Conservation (phyloP, 2,329 filamentous ascomycete species). For the Alternaria triticimaculans region DNA sequence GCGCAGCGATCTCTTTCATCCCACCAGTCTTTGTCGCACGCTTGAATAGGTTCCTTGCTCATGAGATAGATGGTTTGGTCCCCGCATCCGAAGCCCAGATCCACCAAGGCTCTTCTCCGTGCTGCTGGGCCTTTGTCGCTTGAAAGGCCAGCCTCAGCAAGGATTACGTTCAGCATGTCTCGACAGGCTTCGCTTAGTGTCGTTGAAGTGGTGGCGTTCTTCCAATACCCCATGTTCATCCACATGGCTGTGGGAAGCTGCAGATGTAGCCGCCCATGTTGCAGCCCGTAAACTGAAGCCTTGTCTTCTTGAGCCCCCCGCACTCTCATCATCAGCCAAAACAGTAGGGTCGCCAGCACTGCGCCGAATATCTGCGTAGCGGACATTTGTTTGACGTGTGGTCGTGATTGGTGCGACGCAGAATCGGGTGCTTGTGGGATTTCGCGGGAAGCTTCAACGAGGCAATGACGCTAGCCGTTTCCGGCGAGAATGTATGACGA, state of each 20-base stretch:
- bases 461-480: neutral
- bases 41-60: slow-evolving; percentile 17
- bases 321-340: neutral
- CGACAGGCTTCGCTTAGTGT: slow-evolving; percentile 56
- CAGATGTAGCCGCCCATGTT: slow-evolving; percentile 64
- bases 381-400: neutral
- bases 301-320: neutral
- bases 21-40: slow-evolving; percentile 26
- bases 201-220: slow-evolving; percentile 20
- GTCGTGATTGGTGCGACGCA: neutral
- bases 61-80: slow-evolving; percentile 61
- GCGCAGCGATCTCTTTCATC: slow-evolving; percentile 7
- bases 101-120: slow-evolving; percentile 49
- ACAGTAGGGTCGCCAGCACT: neutral
- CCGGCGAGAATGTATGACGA: neutral
- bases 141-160: slow-evolving; percentile 53
- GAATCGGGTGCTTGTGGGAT: neutral
- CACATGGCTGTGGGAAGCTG: slow-evolving; percentile 61
- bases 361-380: neutral
- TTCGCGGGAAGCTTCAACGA: neutral
- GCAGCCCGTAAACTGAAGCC: slow-evolving; percentile 54
- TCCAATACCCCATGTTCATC: slow-evolving; percentile 71
- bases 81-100: slow-evolving; percentile 66
- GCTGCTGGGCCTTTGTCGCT: slow-evolving; percentile 6
- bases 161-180: slow-evolving; percentile 58